Evolutionary conservation across 257 asterid species (phyloP).

Genomic region (Solanum piurae): DNA sequence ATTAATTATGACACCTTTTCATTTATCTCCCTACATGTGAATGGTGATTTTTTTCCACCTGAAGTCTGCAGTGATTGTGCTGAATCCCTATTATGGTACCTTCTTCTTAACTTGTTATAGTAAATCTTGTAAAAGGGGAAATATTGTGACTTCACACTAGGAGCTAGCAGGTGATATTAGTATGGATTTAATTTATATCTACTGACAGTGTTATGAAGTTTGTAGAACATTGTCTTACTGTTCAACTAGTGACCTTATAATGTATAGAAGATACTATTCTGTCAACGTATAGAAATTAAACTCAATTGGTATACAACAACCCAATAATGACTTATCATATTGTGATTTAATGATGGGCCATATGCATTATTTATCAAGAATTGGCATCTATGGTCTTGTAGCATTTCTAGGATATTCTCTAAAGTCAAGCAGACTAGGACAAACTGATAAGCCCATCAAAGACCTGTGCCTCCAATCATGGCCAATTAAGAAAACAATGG

Average conservation of each 20-base stretch:
- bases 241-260: not conserved
- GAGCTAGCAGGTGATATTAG: not conserved
- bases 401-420: not conserved
- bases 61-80: not conserved
- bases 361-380: not conserved
- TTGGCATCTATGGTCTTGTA: not conserved
- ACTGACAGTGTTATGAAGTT: not conserved
- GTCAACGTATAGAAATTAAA: not conserved
- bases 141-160: not conserved
- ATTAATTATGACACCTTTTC: not conserved
- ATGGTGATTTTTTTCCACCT: not conserved
- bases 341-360: not conserved
- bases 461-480: not conserved
- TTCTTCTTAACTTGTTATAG: not conserved
- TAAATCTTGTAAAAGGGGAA: not conserved
- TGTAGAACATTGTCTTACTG: not conserved
- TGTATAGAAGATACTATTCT: not conserved
- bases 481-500: not conserved
- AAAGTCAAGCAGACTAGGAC: not conserved
- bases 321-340: not conserved
- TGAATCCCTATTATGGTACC: not conserved
- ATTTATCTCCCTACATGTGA: not conserved
- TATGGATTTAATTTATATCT: not conserved
- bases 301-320: not conserved
- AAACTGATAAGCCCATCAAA: not conserved